Evolutionary conservation across 345 rosid species (phyloP).

Genomic region (Eucalyptus brandiana): DNA sequence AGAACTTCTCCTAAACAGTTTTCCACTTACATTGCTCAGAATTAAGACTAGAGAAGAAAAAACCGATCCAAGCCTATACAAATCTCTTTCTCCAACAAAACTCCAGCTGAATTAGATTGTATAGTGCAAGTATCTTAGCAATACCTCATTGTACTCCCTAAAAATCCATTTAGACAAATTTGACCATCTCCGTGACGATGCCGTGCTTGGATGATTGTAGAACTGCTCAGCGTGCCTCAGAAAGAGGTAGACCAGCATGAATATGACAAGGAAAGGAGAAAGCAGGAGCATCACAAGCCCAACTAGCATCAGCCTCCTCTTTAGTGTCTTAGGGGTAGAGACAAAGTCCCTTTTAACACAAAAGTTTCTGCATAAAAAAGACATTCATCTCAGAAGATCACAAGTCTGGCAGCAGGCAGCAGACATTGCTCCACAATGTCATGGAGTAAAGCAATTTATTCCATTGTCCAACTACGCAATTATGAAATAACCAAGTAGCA

Average conservation of each 20-base stretch:
- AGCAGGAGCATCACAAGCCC: conserved; percentile 86
- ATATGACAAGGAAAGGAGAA: conserved; percentile 92
- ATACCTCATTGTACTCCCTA: conserved; percentile 97
- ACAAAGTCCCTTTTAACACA: conserved; percentile 82
- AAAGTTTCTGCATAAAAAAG: conserved; percentile 59
- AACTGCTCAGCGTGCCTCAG: conserved; percentile 96
- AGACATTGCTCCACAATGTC: background rate
- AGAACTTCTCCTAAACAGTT: background rate
- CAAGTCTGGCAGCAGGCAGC: background rate
- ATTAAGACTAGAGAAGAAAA: background rate
- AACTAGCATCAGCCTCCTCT: conserved; percentile 78
- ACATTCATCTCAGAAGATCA: background rate
- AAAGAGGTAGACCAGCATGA: conserved; percentile 93
- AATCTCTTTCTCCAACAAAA: background rate
- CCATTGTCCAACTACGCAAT: background rate
- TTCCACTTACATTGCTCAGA: background rate
- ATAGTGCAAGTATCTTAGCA: background rate
- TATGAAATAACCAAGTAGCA: background rate
- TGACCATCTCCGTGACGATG: conserved; percentile 97
- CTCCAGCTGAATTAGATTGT: background rate
- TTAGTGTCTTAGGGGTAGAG: conserved; percentile 64
- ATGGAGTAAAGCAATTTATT: background rate
- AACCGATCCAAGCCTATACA: background rate
- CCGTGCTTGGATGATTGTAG: conserved; percentile 94
- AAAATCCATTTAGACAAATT: conserved; percentile 93